These are phyloP conservation scores for Wickerhamiella musiphila DNA, from an alignment of 805 yeast genomes.

Conservation along the genomic window DNA sequence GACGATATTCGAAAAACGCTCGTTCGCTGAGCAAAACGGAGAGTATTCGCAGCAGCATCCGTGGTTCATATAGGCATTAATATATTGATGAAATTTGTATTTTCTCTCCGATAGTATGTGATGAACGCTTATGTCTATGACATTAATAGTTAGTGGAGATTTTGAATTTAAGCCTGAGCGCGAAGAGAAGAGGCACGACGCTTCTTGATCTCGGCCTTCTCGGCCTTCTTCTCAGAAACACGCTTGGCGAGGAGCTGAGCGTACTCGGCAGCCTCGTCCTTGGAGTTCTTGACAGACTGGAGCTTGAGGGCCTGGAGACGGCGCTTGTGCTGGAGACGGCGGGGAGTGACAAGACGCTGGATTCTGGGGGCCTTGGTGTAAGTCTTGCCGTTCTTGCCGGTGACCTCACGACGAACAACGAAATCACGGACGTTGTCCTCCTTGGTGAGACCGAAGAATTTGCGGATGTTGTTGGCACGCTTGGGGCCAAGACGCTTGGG, in stretches of 20 bases:
- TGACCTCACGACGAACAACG: slow-evolving; percentile 96
- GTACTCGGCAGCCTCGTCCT: slow-evolving; percentile 99
- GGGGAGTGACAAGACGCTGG: slow-evolving; percentile 99
- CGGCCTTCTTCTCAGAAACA: slow-evolving; percentile 95
- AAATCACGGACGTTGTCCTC: slow-evolving; percentile 82
- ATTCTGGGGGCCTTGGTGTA: slow-evolving; percentile 99
- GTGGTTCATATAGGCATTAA: background rate
- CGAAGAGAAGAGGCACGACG: slow-evolving; percentile 98
- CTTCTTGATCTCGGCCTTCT: slow-evolving; percentile 96
- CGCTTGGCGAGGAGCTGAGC: slow-evolving; percentile 97
- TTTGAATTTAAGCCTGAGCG: slow-evolving; percentile 16
- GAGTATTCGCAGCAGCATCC: too few species aligned
- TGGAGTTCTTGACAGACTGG: slow-evolving; percentile 94
- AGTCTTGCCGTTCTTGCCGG: slow-evolving; percentile 85
- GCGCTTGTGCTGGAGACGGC: slow-evolving; percentile 98
- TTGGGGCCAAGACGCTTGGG: slow-evolving; percentile 99
- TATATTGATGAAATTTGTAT: background rate
- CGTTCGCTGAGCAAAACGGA: too few species aligned
- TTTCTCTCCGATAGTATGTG: background rate
- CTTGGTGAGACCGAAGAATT: slow-evolving; percentile 95
- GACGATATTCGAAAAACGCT: too few species aligned
- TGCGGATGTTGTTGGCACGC: slow-evolving; percentile 99
- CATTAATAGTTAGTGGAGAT: background rate
- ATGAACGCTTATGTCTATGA: slow-evolving; percentile 1
- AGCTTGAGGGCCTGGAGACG: slow-evolving; percentile 84